A percentile compares a stretch with the other conserved stretches of the same genome.
These are phyloP conservation scores for Rhizophora apiculata DNA, from an alignment of 345 rosid genomes.

Conservation along the genomic window DNA sequence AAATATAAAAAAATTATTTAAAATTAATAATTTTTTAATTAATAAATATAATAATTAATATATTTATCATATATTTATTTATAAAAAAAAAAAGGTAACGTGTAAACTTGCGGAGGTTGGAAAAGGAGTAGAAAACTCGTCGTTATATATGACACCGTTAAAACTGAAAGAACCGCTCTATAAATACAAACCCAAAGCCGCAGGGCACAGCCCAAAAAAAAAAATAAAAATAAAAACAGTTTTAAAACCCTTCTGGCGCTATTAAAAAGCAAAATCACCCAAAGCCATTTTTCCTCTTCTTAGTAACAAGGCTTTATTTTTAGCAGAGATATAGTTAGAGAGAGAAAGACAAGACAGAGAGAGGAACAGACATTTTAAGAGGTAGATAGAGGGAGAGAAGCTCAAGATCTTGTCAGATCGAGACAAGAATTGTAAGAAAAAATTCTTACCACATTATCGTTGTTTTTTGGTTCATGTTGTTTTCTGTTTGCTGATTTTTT, in stretches of 20 bases:
- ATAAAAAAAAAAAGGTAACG: no score
- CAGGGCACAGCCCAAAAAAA: not conserved
- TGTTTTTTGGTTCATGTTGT: not conserved
- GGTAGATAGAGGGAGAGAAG: slow-evolving; percentile 17
- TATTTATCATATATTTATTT: no score
- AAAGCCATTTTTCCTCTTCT: not conserved
- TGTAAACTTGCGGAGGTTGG: no score
- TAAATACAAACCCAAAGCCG: slow-evolving; percentile 27
- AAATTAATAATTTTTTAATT: no score
- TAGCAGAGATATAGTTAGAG: slow-evolving; percentile 22
- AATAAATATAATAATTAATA: no score
- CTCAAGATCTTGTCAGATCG: slow-evolving; percentile 54
- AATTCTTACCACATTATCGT: slow-evolving; percentile 16
- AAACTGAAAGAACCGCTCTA: slow-evolving; percentile 35
- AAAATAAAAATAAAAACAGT: slow-evolving; percentile 13
- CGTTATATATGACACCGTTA: slow-evolving; percentile 20
- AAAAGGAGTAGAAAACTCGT: not conserved
- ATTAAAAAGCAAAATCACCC: slow-evolving; percentile 26
- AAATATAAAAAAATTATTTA: no score
- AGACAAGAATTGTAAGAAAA: slow-evolving; percentile 33
- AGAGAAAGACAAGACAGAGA: slow-evolving; percentile 8
- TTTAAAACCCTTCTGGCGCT: slow-evolving; percentile 11
- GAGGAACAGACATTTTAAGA: no score
- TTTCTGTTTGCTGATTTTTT: not conserved
- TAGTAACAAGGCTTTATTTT: slow-evolving; percentile 11